Evolutionary conservation across 306 rosid genomes (phyloP).

Genomic region (Phaseolus lunatus): DNA sequence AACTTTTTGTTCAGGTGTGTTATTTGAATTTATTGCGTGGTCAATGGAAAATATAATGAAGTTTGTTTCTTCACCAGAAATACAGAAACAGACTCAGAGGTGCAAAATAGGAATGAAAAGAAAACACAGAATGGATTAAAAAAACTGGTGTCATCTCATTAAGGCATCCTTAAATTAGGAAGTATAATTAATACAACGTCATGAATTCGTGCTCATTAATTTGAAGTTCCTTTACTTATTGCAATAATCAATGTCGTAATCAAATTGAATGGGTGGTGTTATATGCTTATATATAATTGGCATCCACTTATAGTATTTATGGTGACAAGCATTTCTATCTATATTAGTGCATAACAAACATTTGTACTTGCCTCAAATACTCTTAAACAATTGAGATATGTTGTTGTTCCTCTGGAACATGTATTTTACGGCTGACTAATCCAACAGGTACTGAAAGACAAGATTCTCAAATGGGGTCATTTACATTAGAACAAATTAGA

Average conservation of each 20-base stretch:
- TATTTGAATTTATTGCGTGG: background rate
- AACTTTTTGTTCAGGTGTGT: background rate
- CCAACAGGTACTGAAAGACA: slow-evolving; percentile 48
- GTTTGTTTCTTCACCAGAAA: background rate
- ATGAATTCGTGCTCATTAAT: background rate
- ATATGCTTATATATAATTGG: slow-evolving; percentile 20
- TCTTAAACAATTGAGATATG: slow-evolving; percentile 23
- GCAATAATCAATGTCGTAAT: background rate
- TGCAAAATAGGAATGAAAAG: background rate
- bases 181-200: background rate
- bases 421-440: slow-evolving; percentile 13
- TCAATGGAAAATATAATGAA: background rate
- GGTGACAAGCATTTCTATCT: slow-evolving; percentile 9
- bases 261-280: background rate
- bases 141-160: background rate
- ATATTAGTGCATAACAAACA: background rate
- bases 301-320: background rate
- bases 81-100: background rate
- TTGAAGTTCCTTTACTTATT: background rate
- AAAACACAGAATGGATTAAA: background rate
- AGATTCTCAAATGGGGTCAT: slow-evolving; percentile 48
- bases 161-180: background rate
- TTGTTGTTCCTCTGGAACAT: background rate
- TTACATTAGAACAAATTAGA: slow-evolving; percentile 55
- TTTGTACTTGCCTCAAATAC: background rate